Percentiles rank a stretch among this genome's conserved stretches.
Evolutionary conservation across 805 yeast genomes (phyloP).

Genomic region (Ogataea sp.): DNA sequence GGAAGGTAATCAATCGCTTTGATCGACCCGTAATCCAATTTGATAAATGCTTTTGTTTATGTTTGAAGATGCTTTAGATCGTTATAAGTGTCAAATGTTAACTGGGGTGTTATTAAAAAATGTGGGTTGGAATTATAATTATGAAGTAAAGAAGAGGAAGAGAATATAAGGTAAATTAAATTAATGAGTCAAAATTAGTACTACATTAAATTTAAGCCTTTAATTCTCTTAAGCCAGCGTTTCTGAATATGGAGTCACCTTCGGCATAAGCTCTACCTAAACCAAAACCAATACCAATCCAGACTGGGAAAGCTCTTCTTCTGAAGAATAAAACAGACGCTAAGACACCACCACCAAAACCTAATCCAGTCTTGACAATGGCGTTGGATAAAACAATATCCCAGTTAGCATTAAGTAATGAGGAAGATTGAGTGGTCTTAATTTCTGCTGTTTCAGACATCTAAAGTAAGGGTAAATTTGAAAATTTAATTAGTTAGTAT

Average conservation of each 20-base stretch:
- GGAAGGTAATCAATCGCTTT: too few species aligned
- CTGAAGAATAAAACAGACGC: constrained; percentile 84
- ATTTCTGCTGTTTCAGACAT: constrained; percentile 7
- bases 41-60: too few species aligned
- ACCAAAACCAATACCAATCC: constrained; percentile 97
- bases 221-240: constrained; percentile 68
- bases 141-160: neutral
- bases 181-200: neutral
- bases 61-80: too few species aligned
- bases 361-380: constrained; percentile 90
- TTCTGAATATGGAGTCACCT: constrained; percentile 94
- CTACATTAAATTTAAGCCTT: constrained; percentile 40
- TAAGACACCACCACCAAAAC: constrained; percentile 93
- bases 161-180: neutral
- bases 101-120: too few species aligned
- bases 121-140: too few species aligned
- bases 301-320: constrained; percentile 95
- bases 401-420: constrained; percentile 47
- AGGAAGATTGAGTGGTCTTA: constrained; percentile 16
- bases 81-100: too few species aligned
- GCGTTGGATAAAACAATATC: constrained; percentile 93
- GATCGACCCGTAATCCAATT: too few species aligned
- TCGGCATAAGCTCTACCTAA: constrained; percentile 97
- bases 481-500: neutral
- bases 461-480: neutral